phyloP scores from a whole-genome alignment of 768 basidiomycete species.

The Trichaptum fuscoviolaceum region DNA sequence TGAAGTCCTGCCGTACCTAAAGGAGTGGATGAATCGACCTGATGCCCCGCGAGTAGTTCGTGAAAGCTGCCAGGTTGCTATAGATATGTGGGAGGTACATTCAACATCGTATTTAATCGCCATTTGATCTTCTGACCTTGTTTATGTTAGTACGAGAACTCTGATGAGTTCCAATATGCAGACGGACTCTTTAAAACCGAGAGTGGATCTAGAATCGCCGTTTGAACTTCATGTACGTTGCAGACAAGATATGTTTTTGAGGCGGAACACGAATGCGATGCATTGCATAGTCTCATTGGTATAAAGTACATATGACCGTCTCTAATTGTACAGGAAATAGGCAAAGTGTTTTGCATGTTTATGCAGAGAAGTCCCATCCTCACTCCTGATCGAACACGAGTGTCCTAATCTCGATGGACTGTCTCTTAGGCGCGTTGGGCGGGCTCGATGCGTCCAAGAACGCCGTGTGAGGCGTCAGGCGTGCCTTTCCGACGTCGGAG shows the following conservation, averaged over 20 bases:
- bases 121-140: constrained; percentile 7
- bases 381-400: constrained; percentile 38
- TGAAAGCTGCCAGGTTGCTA: constrained; percentile 93
- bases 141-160: constrained; percentile 64
- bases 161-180: constrained; percentile 76
- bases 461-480: constrained; percentile 38
- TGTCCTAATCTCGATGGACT: constrained; percentile 39
- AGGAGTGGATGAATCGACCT: constrained; percentile 73
- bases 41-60: constrained; percentile 87
- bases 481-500: constrained; percentile 34
- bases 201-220: neutral
- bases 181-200: constrained; percentile 30
- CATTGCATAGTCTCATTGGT: neutral
- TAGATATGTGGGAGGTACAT: constrained; percentile 95
- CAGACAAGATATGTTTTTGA: neutral
- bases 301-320: neutral
- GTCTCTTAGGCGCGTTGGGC: constrained; percentile 30
- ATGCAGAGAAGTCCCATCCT: neutral
- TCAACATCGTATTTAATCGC: neutral
- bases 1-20: constrained; percentile 81
- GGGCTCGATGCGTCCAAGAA: constrained; percentile 33
- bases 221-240: neutral
- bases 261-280: neutral
- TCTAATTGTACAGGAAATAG: neutral
- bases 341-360: neutral